phyloP scores from a whole-genome alignment of 192 early-diverging fungal species.

The Backusella psychrophila region DNA sequence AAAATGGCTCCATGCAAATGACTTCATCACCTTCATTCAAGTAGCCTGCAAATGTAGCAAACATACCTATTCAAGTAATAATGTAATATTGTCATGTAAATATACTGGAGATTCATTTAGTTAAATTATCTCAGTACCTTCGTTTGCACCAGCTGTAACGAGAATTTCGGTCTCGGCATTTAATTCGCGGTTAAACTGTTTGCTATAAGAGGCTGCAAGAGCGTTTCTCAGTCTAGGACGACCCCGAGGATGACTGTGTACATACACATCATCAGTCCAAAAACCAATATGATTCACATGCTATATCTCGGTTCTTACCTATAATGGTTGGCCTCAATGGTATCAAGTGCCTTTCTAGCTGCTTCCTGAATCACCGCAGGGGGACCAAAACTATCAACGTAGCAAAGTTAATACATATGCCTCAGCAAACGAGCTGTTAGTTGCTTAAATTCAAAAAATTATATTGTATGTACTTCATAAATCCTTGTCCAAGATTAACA shows the following conservation, averaged over 20 bases:
- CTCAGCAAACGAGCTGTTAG: neutral
- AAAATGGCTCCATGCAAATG: conserved; percentile 94
- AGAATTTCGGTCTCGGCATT: conserved; percentile 81
- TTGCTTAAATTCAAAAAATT: neutral
- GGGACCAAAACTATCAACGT: conserved; percentile 77
- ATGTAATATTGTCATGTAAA: neutral
- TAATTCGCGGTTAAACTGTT: conserved; percentile 63
- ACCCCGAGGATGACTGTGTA: conserved; percentile 59
- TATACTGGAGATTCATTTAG: neutral
- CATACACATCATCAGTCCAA: conserved; percentile 11
- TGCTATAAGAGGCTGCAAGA: conserved; percentile 71
- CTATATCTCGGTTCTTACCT: conserved; percentile 39
- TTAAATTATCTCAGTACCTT: conserved; percentile 46
- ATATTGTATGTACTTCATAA: conserved; percentile 60
- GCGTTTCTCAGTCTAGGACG: conserved; percentile 62
- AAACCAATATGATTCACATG: conserved; percentile 28
- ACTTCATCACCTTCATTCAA: conserved; percentile 85
- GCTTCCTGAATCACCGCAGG: conserved; percentile 82
- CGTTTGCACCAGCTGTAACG: conserved; percentile 88
- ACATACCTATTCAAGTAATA: conserved; percentile 49
- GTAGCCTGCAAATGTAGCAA: conserved; percentile 79
- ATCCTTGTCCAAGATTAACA: conserved; percentile 92
- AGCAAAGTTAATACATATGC: neutral
- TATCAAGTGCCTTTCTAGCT: conserved; percentile 63
- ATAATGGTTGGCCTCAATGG: conserved; percentile 82